Conservation (phyloP, 2,329 filamentous ascomycete species). For the Colletotrichum tofieldiae region DNA sequence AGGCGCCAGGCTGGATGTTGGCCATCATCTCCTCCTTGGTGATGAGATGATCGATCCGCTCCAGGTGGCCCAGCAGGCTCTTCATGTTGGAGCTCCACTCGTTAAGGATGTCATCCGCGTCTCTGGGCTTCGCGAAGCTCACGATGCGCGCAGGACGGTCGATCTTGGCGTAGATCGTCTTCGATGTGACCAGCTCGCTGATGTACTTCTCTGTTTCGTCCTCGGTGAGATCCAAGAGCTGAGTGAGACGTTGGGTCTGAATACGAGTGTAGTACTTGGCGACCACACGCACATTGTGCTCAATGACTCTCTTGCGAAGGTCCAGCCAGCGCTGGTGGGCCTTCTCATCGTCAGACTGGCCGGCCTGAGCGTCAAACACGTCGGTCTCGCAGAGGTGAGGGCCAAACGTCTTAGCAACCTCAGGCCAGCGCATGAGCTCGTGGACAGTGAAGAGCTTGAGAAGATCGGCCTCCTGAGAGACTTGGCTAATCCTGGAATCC, state of each 20-base stretch:
- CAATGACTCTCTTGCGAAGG: conserved; percentile 96
- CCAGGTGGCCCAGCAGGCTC: conserved; percentile 86
- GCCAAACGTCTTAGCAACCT: conserved; percentile 90
- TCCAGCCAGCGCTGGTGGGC: conserved; percentile 92
- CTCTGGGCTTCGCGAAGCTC: conserved; percentile 93
- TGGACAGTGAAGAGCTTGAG: conserved; percentile 95
- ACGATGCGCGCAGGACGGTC: conserved; percentile 93
- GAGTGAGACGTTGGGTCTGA: conserved; percentile 89
- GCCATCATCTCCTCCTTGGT: conserved; percentile 99
- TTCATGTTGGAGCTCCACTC: conserved; percentile 99
- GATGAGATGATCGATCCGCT: conserved; percentile 97
- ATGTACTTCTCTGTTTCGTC: conserved; percentile 99
- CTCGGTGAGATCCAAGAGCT: conserved; percentile 91
- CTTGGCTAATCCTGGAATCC: conserved; percentile 84
- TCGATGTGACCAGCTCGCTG: conserved; percentile 94
- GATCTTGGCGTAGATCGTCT: conserved; percentile 98
- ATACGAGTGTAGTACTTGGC: conserved; percentile 99
- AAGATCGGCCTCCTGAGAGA: conserved; percentile 86
- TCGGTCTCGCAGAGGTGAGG: conserved; percentile 91
- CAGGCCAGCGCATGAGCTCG: conserved; percentile 98
- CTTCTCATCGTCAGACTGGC: conserved; percentile 82
- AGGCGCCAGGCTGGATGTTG: conserved; percentile 81
- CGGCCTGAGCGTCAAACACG: conserved; percentile 82
- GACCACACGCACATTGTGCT: conserved; percentile 97
- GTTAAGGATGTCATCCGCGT: conserved; percentile 96